Evolutionary conservation across 805 yeast species (phyloP).

Genomic region (Candida schatavii): DNA sequence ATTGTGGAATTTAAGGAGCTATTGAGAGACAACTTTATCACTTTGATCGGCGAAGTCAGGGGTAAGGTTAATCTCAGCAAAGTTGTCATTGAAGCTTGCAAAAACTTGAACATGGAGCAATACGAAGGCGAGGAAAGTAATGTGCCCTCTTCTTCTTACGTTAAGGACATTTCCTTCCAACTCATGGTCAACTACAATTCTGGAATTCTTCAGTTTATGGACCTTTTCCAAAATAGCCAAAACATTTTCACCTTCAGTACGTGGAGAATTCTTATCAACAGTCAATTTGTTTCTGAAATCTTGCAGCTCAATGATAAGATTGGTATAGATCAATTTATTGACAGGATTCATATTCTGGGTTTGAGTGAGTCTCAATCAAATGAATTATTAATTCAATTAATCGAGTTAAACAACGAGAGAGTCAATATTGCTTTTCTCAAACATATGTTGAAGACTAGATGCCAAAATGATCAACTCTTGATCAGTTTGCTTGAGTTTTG

Average conservation of each 20-base stretch:
- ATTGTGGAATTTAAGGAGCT: conserved; percentile 17
- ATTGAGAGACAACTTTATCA: conserved; percentile 15
- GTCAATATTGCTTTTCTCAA: conserved; percentile 22
- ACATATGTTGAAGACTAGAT: conserved; percentile 8
- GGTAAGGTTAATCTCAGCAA: not conserved
- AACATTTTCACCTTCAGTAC: conserved; percentile 28
- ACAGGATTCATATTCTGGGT: conserved; percentile 20
- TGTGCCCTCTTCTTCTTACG: conserved; percentile 1
- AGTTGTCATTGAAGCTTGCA: conserved; percentile 11
- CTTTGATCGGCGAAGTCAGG: conserved; percentile 5
- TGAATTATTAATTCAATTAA: conserved; percentile 13
- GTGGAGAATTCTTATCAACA: conserved; percentile 29
- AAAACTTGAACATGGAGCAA: conserved; percentile 3
- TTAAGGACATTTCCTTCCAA: conserved; percentile 24
- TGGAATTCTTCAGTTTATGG: conserved; percentile 26
- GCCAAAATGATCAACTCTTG: not conserved
- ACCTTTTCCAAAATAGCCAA: conserved; percentile 24
- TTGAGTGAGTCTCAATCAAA: conserved; percentile 9
- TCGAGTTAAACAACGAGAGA: conserved; percentile 23
- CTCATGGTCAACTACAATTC: conserved; percentile 24
- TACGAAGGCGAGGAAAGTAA: conserved; percentile 4
- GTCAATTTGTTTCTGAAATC: conserved; percentile 20
- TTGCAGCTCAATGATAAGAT: conserved; percentile 18
- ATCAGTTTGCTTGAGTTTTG: not conserved
- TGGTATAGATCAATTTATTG: conserved; percentile 16